These are phyloP conservation scores for Stephania cephalantha DNA, from an alignment of 164 flowering plant species.

Conservation along the genomic window DNA sequence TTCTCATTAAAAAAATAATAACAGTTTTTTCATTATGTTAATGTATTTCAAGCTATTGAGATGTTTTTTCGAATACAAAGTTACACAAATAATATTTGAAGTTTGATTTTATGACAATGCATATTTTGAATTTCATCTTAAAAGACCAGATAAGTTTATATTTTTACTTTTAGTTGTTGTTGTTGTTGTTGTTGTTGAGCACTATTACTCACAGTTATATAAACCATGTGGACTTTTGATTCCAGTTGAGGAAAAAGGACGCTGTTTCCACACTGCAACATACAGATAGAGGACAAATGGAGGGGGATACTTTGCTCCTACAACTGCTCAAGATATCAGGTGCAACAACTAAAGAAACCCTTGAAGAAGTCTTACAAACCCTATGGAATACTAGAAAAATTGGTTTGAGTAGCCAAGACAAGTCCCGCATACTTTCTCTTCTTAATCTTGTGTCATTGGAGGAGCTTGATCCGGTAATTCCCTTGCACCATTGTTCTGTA, in stretches of 20 bases:
- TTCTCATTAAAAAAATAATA: no score
- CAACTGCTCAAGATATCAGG: slow-evolving; percentile 5
- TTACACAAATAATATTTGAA: no score
- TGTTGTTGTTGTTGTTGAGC: no score
- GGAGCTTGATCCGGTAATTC: background rate
- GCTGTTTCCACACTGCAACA: background rate
- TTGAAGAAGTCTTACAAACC: background rate
- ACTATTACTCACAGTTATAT: no score
- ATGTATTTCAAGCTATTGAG: no score
- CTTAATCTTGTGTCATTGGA: background rate
- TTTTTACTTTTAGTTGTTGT: no score
- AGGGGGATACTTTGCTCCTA: background rate
- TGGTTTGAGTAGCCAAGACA: background rate
- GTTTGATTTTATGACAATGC: no score
- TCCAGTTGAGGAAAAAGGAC: background rate
- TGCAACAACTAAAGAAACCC: background rate
- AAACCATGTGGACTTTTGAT: no score
- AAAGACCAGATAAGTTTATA: no score
- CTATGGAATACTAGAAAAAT: slow-evolving; percentile 4
- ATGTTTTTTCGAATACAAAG: no score
- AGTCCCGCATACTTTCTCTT: background rate
- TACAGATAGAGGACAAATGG: background rate
- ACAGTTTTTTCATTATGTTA: no score
- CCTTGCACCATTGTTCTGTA: background rate
- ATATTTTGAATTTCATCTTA: no score